A percentile compares a stretch with the other conserved stretches of the same genome.
phyloP scores from a whole-genome alignment of 2,329 filamentous ascomycete species.

The Aspergillus terreus region DNA sequence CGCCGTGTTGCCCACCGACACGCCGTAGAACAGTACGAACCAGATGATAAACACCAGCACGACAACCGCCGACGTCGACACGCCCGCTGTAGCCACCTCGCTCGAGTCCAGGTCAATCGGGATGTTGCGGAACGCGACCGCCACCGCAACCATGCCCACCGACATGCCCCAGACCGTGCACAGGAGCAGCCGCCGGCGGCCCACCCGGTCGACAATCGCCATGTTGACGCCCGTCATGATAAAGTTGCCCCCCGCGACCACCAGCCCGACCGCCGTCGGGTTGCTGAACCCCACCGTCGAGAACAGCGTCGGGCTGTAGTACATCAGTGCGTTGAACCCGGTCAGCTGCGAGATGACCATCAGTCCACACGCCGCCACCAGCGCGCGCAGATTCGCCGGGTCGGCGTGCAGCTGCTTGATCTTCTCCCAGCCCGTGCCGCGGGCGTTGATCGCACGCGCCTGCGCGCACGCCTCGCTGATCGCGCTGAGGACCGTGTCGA shows the following conservation, averaged over 20 bases:
- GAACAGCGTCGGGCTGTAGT: slow-evolving; percentile 44
- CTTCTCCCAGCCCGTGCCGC: slow-evolving; percentile 41
- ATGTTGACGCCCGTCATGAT: slow-evolving; percentile 50
- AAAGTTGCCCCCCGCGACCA: slow-evolving; percentile 37
- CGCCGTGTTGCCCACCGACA: slow-evolving; percentile 47
- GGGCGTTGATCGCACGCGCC: slow-evolving; percentile 37
- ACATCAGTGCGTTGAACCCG: slow-evolving; percentile 47
- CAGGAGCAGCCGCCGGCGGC: slow-evolving; percentile 45
- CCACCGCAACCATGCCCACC: slow-evolving; percentile 40
- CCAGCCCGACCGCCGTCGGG: slow-evolving; percentile 43
- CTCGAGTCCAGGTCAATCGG: slow-evolving; percentile 43
- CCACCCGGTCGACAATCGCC: slow-evolving; percentile 44
- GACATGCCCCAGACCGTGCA: slow-evolving; percentile 46
- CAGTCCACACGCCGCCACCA: slow-evolving; percentile 48
- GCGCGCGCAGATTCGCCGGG: slow-evolving; percentile 33
- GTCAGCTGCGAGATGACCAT: slow-evolving; percentile 51
- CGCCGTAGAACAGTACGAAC: slow-evolving; percentile 45
- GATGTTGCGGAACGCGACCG: slow-evolving; percentile 47
- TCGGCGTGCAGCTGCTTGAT: slow-evolving; percentile 47
- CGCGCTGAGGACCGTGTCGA: slow-evolving; percentile 43
- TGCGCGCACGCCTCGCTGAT: slow-evolving; percentile 42
- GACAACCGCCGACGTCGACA: slow-evolving; percentile 35
- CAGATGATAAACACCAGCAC: slow-evolving; percentile 46
- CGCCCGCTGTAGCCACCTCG: slow-evolving; percentile 15
- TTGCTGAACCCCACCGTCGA: slow-evolving; percentile 49